phyloP scores from a whole-genome alignment of 2,329 filamentous ascomycete genomes.

The Xenosphaeropsis pyriputrescens region DNA sequence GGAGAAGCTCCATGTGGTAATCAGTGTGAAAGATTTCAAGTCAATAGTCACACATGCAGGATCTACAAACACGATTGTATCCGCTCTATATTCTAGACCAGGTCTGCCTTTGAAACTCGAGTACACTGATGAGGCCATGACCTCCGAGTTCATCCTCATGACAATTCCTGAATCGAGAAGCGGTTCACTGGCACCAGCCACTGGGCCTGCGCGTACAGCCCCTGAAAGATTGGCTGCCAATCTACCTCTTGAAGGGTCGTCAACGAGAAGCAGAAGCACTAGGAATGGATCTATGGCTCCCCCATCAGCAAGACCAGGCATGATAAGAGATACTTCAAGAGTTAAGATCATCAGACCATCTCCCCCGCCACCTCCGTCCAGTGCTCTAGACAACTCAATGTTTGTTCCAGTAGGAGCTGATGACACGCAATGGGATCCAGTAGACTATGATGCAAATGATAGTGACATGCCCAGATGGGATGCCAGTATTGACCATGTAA shows the following conservation, averaged over 20 bases:
- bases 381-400: constrained; percentile 49
- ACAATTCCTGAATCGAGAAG: constrained; percentile 49
- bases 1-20: constrained; percentile 63
- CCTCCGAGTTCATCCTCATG: constrained; percentile 71
- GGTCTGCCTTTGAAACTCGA: constrained; percentile 58
- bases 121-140: constrained; percentile 53
- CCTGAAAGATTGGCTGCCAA: constrained; percentile 14
- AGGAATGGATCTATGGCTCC: constrained; percentile 1
- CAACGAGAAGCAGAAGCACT: constrained; percentile 9
- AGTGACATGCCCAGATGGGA: constrained; percentile 63
- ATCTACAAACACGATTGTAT: constrained; percentile 49
- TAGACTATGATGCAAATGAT: constrained; percentile 49
- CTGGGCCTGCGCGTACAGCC: constrained; percentile 9
- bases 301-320: constrained; percentile 7
- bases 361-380: constrained; percentile 37
- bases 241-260: constrained; percentile 13
- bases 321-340: constrained; percentile 12
- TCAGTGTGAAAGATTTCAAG: constrained; percentile 73
- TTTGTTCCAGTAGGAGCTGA: constrained; percentile 55
- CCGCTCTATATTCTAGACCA: constrained; percentile 56
- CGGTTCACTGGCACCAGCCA: constrained; percentile 11
- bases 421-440: constrained; percentile 58
- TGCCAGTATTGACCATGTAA: constrained; percentile 47
- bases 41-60: constrained; percentile 66
- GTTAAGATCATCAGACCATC: constrained; percentile 28